Conservation (phyloP, 768 basidiomycete genomes). For the Lentinula lateritia region DNA sequence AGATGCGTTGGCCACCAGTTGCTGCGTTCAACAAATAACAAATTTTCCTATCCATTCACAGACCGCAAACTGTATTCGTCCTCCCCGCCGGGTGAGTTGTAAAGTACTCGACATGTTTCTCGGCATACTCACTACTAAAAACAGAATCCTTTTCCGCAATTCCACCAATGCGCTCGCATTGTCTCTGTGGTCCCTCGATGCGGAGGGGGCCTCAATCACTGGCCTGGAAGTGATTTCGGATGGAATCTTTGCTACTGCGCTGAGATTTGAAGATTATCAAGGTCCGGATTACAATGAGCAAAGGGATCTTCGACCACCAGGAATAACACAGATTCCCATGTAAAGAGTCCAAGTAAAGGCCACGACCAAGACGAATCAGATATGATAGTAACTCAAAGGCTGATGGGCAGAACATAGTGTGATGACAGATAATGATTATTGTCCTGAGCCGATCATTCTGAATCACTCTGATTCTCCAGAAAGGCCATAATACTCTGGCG, state of each 20-base stretch:
- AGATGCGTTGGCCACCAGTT: too few relatives aligned
- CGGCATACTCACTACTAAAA: background rate
- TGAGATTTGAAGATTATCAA: slow-evolving; percentile 34
- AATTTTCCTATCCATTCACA: slow-evolving; percentile 5
- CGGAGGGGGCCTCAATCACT: slow-evolving; percentile 33
- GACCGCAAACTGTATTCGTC: slow-evolving; percentile 45
- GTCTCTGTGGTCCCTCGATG: slow-evolving; percentile 46
- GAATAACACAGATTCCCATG: background rate
- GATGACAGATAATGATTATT: background rate
- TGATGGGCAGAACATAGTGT: background rate
- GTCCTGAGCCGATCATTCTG: slow-evolving; percentile 30
- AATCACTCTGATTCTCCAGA: slow-evolving; percentile 66
- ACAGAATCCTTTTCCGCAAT: slow-evolving; percentile 35
- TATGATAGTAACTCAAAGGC: background rate
- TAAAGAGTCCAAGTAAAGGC: background rate
- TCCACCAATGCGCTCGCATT: slow-evolving; percentile 41
- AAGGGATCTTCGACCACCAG: slow-evolving; percentile 21
- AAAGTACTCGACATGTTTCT: too few relatives aligned
- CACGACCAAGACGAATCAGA: background rate
- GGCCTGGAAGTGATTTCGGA: slow-evolving; percentile 39
- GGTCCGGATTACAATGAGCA: slow-evolving; percentile 37
- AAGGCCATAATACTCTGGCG: slow-evolving; percentile 66
- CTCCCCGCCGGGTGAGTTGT: slow-evolving; percentile 38
- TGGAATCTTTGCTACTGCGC: slow-evolving; percentile 35
- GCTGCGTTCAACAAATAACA: too few relatives aligned